Base-by-base conservation (phyloP, 306 rosid species). In the Trichosanthes truncata region DNA sequence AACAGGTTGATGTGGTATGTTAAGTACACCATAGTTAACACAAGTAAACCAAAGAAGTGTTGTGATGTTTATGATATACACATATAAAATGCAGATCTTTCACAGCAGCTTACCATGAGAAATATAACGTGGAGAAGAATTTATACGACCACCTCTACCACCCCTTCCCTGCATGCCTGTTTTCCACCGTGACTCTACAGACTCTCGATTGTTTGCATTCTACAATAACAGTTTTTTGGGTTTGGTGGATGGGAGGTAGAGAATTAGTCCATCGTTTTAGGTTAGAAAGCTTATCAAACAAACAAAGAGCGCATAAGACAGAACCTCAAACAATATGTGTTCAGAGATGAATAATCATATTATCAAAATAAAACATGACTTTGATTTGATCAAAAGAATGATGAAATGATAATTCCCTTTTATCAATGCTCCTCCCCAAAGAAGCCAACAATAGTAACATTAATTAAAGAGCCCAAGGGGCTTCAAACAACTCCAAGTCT, bases 141-240 rank as follows among this genome's bases (percentile, higher is more conserved):
- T 91, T 63, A 55, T 88, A 81, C 92, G 96, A 82, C 90, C 90
- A 53, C 96, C 91, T 90, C 97, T 91, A 81, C 78, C 85, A 80
- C 93, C 97, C 82, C 91, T 85, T 73, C 97, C 97, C 78, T 89
- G 97, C 61, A 78, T 51, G 57, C 93, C 88, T 73, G 89, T 82
- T 83, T 92, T 93, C 97, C 99, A 85, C 67, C 89, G 89, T 36
- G 89, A 80, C 78, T 95, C 99, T 56, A 82, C 87, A 77, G 89
- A 74, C 81, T 95, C 99, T 84, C 85, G 93, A 84, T 81, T 91
- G 87, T 80, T 91, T 67, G 82, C 82, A 84, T 84, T 93, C 99
- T 95, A 89, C 91, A 91, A 72, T 81, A 65, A 80, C 71, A 63
- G 25, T 74, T 29, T 51, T 74, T 31, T 51, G 59, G 23, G 36